Evolutionary conservation across 1,284 basidiomycete genomes (phyloP), one percentile per base, ranked within the genome.

Genomic region (Hortiboletus rubellus): DNA sequence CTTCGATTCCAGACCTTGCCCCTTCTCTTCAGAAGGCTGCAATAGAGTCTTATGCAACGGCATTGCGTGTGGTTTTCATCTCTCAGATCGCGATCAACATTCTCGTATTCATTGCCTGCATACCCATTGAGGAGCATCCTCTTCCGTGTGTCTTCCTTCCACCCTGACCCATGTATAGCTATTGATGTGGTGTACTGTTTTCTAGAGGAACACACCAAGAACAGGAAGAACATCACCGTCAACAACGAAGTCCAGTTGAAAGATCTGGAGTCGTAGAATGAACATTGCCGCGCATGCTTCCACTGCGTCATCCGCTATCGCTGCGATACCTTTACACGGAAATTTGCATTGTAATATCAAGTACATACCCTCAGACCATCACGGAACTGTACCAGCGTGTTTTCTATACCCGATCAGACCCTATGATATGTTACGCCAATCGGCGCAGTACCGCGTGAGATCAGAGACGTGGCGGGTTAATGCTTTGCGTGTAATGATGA

Each of bases 61-160:
- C 93, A 46, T 77, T 98, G 63, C 85, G 85, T 64, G 84, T 86
- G 63, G 94, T 96, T 54, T 99, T 98, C 77, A 83, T 94, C 58
- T 87, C 86, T 66, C 88, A 86, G 68, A 79, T 81, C 59, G 87
- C 79, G 31, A 73, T 85, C 63, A 86, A 85, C 62, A 66, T 90
- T 66, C 66, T 89, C 52, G 80, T 81, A 41, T 81, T 92, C 67
- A 72, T 77, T 73, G 79, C 76, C 33, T 86, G 83, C 66, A 62
- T 91, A 60, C 86, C 88, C 6, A 91, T 93, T 53, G 83, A 90
- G 74, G 91, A 92, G 68, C 86, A 85, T 66, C 74, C 79, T 34
- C 69, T 91, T 62, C 86, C 89, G 86, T 91, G 71, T 73, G 87
- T 78, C 47, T 43, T 59, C 49, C 30, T 43, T 40, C 44, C 50